These are phyloP conservation scores for Cladosporium colombiae DNA, from an alignment of 2,329 filamentous ascomycete species.

Conservation along the genomic window DNA sequence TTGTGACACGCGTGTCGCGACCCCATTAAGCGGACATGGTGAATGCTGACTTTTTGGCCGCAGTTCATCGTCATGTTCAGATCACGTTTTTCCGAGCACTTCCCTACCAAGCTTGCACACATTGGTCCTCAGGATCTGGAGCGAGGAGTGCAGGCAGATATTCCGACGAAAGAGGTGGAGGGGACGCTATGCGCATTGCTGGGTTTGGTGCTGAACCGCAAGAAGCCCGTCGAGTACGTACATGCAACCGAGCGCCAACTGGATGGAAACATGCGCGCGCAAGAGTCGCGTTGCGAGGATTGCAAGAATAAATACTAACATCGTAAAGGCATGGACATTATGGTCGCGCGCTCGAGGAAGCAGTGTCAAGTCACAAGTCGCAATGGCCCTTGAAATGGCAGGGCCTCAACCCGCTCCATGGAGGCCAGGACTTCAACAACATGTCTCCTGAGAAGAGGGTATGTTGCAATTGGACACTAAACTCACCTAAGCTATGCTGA, in stretches of 20 bases:
- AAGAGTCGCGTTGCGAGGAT: background rate
- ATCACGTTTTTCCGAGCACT: slow-evolving; percentile 85
- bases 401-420: slow-evolving; percentile 77
- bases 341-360: slow-evolving; percentile 89
- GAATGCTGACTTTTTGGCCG: slow-evolving; percentile 44
- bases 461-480: slow-evolving; percentile 36
- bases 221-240: slow-evolving; percentile 96
- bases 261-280: background rate
- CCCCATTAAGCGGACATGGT: slow-evolving; percentile 24
- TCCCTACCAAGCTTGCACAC: slow-evolving; percentile 82
- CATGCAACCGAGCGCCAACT: background rate
- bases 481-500: slow-evolving; percentile 9
- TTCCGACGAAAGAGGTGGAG: slow-evolving; percentile 83
- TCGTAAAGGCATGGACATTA: slow-evolving; percentile 81
- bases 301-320: background rate
- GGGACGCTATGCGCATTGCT: slow-evolving; percentile 86
- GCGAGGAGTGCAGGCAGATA: slow-evolving; percentile 72
- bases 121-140: slow-evolving; percentile 96
- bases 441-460: slow-evolving; percentile 84
- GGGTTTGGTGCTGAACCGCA: slow-evolving; percentile 86
- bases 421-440: slow-evolving; percentile 75
- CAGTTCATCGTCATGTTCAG: slow-evolving; percentile 99
- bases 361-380: slow-evolving; percentile 76
- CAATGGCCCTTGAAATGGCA: slow-evolving; percentile 90
- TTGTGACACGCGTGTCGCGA: slow-evolving; percentile 30